Evolutionary conservation across 2,329 filamentous ascomycete genomes (phyloP).

Genomic region (Penicillium sp.): DNA sequence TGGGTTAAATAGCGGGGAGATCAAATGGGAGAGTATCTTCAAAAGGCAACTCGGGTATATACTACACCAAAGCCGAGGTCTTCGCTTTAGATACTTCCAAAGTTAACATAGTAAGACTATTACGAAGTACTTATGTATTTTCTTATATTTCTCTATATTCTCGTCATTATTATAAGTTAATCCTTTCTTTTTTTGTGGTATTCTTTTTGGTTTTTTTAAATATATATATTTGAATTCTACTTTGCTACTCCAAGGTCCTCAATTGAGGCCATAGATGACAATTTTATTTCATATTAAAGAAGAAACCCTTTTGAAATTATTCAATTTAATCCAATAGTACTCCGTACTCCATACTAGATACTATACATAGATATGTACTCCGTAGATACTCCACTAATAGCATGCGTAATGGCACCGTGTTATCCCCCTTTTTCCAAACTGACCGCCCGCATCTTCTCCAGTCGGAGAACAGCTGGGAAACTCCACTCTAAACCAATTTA

Average conservation of each 20-base stretch:
- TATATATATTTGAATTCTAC: neutral
- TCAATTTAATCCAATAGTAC: neutral
- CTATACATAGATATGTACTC: too few relatives aligned
- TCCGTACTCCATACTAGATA: neutral
- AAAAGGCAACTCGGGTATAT: slow-evolving; percentile 19
- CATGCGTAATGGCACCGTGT: neutral
- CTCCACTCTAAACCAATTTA: slow-evolving; percentile 33
- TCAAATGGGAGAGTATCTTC: neutral
- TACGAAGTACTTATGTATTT: too few relatives aligned
- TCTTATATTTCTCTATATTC: neutral
- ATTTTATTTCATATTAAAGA: neutral
- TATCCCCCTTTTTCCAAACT: slow-evolving; percentile 13
- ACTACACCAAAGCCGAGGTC: slow-evolving; percentile 13
- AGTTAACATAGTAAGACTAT: neutral
- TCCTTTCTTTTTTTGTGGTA: neutral
- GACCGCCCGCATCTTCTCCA: slow-evolving; percentile 25
- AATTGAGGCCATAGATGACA: neutral
- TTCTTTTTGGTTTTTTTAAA: neutral
- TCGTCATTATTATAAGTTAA: too few relatives aligned
- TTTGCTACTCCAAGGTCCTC: neutral
- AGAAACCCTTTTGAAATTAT: neutral
- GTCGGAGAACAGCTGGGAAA: slow-evolving; percentile 26
- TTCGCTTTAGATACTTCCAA: neutral
- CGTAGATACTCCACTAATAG: neutral
- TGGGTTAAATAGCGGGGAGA: slow-evolving; percentile 4